Evolutionary conservation across 306 rosid genomes (phyloP).

Genomic region (Medicago lupulina): DNA sequence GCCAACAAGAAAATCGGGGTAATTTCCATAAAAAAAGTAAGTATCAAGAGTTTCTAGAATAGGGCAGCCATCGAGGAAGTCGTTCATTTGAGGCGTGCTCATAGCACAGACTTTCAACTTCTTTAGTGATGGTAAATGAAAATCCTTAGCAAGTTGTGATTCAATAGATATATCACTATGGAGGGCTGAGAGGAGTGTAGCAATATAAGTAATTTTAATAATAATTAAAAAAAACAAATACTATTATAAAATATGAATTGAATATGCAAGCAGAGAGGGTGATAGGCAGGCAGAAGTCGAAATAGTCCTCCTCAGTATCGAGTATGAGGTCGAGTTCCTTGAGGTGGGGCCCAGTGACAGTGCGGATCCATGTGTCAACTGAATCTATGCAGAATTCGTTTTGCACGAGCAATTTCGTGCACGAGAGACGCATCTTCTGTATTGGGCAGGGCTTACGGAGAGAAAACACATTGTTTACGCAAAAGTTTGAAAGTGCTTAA

Average conservation of each 20-base stretch:
- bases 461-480: not conserved
- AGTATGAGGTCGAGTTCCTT: not conserved
- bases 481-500: not conserved
- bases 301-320: no score
- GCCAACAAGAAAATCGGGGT: not conserved
- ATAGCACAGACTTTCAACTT: not conserved
- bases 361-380: not conserved
- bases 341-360: not conserved
- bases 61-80: not conserved
- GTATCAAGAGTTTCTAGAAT: no score
- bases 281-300: no score
- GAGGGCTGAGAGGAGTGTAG: not conserved
- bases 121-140: not conserved
- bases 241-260: no score
- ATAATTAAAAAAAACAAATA: no score
- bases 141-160: not conserved
- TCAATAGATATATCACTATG: not conserved
- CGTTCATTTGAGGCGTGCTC: not conserved
- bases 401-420: not conserved
- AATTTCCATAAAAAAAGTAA: no score
- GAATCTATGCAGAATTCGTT: not conserved
- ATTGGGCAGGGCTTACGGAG: not conserved
- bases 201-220: no score
- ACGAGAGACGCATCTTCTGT: not conserved
- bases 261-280: no score